phyloP scores from a whole-genome alignment of 228 moss, liverwort and hornwort species.

The Sphagnum fallax region DNA sequence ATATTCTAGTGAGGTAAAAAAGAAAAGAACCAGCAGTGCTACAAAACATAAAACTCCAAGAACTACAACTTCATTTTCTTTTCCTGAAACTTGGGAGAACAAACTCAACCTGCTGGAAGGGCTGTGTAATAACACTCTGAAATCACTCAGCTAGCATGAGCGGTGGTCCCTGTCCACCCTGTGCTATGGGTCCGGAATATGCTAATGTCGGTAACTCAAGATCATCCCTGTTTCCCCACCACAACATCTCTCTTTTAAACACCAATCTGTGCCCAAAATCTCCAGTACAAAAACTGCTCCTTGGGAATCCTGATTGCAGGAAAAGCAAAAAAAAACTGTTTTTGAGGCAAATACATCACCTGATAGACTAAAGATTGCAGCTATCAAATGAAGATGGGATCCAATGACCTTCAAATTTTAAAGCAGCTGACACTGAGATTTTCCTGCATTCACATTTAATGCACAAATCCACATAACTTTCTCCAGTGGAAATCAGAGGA shows the following conservation, averaged over 20 bases:
- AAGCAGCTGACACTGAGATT: conserved; percentile 8
- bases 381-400: conserved; percentile 53
- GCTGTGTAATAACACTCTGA: conserved; percentile 91
- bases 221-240: conserved; percentile 52
- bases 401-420: conserved; percentile 73
- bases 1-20: no score
- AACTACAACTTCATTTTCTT: no score
- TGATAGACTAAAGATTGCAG: conserved; percentile 77
- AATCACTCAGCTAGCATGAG: conserved; percentile 94
- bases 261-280: not conserved
- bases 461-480: no score
- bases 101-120: conserved; percentile 70
- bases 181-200: conserved; percentile 55
- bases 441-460: no score
- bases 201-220: conserved; percentile 62
- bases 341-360: conserved; percentile 23
- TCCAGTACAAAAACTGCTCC: not conserved
- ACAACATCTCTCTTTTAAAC: not conserved
- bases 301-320: no score
- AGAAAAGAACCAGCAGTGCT: no score
- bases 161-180: conserved; percentile 89
- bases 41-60: no score
- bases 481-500: no score
- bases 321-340: not conserved
- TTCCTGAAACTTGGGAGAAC: no score